phyloP scores from a whole-genome alignment of 805 yeast species.

The Ogataea saltuana region DNA sequence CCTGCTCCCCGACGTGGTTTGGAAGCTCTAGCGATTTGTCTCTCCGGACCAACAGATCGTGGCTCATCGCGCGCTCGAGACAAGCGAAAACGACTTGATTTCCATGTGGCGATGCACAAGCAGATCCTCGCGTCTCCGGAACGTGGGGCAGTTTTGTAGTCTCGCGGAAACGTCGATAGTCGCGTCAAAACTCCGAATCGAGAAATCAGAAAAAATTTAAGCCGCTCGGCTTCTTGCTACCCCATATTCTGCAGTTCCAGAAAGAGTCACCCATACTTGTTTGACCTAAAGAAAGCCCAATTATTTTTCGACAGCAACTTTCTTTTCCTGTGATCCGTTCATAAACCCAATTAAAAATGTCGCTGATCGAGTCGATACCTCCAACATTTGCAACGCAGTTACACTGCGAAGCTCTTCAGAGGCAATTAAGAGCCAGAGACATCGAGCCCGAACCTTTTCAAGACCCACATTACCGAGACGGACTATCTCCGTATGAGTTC shows the following conservation, averaged over 20 bases:
- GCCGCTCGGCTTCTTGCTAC: not conserved
- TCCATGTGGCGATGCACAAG: no score
- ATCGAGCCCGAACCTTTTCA: not conserved
- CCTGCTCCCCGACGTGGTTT: no score
- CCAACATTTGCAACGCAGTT: not conserved
- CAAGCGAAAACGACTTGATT: no score
- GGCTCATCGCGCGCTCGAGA: no score
- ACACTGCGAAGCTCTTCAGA: no score
- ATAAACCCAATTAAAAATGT: constrained; percentile 1
- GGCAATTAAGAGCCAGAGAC: no score
- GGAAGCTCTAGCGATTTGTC: no score
- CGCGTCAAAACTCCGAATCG: not conserved
- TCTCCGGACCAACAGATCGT: no score
- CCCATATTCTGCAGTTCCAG: constrained; percentile 1
- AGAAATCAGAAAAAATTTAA: not conserved
- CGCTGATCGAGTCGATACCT: not conserved
- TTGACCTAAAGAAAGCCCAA: not conserved
- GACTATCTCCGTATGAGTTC: constrained; percentile 14
- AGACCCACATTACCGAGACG: constrained; percentile 5
- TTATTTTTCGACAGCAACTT: no score
- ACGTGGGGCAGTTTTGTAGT: not conserved
- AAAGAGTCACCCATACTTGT: constrained; percentile 1
- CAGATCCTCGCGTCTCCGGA: no score
- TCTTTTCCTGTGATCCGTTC: no score
- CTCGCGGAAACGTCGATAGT: constrained; percentile 5